Base-by-base conservation (phyloP, 2,329 filamentous ascomycete species). In the Tolypocladium cylindrosporum region DNA sequence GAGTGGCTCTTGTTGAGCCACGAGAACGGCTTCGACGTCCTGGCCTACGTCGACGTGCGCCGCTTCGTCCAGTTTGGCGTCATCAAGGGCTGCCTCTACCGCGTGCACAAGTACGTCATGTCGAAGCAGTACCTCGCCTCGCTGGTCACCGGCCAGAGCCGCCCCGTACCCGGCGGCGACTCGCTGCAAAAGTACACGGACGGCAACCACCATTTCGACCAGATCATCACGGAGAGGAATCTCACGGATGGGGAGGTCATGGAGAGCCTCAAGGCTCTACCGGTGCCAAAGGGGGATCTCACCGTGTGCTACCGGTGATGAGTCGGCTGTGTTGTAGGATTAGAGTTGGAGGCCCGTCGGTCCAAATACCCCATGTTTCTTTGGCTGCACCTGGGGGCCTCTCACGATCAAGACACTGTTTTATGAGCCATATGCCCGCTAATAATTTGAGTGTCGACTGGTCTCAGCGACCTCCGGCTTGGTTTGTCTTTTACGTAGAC, bases 1-100 rank as follows among this genome's bases (percentile, higher is more conserved):
- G 89, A 93, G 69, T 97, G 91, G 90, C 86, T 94, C 63, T 80
- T 89, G 59, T 79, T 86, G 39, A 89, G 96, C 71, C 81, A 85
- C 63, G 83, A 87, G 45, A 75, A 77, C 52, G 84, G 83, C 0
- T 79, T 86, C 61, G 79, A 85, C 59, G 79, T 89, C 43, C 79
- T 97, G 10, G 78, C 81, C 14, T 87, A 87, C 67, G 85, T 99
- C 58, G 94, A 99, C 70, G 85, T 97, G 57, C 85, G 94, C 14
- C 87, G 94, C 36, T 87, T 99, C 62, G 90, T 97, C 62, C 95
- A 96, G 59, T 99, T 97, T 67, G 94, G 93, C 58, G 83, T 97
- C 59, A 96, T 97, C 71, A 97, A 97, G 74, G 92, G 93, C 19
- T 89, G 95, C 64, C 75, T 99, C 31, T 97, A 97, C 72, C 85